Conservation (phyloP, 2,329 filamentous ascomycete genomes). For the Clonostachys sp. region DNA sequence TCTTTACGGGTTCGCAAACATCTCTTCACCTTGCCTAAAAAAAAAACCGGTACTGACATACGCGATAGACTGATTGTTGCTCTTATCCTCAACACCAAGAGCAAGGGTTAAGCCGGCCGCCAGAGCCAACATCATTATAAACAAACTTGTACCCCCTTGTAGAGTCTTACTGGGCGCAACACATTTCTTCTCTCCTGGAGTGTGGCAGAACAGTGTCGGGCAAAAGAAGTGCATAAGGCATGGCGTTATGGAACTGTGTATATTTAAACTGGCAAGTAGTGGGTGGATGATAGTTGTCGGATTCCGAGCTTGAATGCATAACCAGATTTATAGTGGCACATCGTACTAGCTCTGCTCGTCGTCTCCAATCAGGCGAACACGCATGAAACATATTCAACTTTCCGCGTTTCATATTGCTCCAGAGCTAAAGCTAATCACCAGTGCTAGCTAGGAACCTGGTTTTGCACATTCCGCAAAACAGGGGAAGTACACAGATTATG, state of each 20-base stretch:
- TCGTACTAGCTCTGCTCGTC: too few species aligned
- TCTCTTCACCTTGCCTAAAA: background rate
- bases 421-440: too few species aligned
- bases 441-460: too few species aligned
- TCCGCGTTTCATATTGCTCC: too few species aligned
- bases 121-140: background rate
- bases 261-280: conserved; percentile 22
- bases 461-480: too few species aligned
- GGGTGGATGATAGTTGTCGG: conserved; percentile 12
- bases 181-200: background rate
- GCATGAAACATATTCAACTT: too few species aligned
- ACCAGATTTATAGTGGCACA: too few species aligned
- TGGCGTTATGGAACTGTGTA: conserved; percentile 30
- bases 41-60: background rate
- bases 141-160: background rate
- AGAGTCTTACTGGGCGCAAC: too few species aligned
- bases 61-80: conserved; percentile 76
- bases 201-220: conserved; percentile 12
- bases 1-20: conserved; percentile 75
- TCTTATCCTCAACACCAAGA: conserved; percentile 88
- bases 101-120: conserved; percentile 45
- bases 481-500: background rate
- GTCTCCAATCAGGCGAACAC: too few species aligned
- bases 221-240: conserved; percentile 25
- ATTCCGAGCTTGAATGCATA: conserved; percentile 10